Conservation (phyloP, 768 basidiomycete genomes). For the Lentinula boryana region DNA sequence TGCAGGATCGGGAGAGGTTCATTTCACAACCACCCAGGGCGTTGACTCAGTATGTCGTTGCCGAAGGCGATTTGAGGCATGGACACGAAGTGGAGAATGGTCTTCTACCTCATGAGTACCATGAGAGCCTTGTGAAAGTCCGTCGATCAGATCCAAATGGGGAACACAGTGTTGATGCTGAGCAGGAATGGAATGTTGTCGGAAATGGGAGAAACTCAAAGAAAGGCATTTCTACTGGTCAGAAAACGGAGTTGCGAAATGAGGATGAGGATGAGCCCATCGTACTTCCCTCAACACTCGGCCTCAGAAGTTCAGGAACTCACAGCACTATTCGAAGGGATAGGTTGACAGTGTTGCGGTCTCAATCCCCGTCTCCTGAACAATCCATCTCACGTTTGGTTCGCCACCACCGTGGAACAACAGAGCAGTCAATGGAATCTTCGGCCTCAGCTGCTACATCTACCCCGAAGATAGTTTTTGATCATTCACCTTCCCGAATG, state of each 20-base stretch:
- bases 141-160: neutral
- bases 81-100: neutral
- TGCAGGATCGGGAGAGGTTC: constrained; percentile 45
- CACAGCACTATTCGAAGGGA: neutral
- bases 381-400: constrained; percentile 16
- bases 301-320: constrained; percentile 40
- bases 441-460: neutral
- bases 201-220: neutral
- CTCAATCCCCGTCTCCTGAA: constrained; percentile 14
- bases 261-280: constrained; percentile 40
- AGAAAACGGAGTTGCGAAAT: neutral
- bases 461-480: constrained; percentile 3
- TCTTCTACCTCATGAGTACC: constrained; percentile 31
- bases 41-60: constrained; percentile 62
- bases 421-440: neutral
- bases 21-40: constrained; percentile 69
- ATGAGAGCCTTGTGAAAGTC: neutral
- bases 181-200: neutral
- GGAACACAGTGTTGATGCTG: constrained; percentile 20
- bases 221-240: neutral
- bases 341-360: neutral
- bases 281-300: constrained; percentile 64
- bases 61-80: neutral
- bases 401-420: neutral
- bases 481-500: constrained; percentile 21